These are phyloP conservation scores for Henckelia pumila DNA, from an alignment of 257 asterid genomes.

Conservation along the genomic window DNA sequence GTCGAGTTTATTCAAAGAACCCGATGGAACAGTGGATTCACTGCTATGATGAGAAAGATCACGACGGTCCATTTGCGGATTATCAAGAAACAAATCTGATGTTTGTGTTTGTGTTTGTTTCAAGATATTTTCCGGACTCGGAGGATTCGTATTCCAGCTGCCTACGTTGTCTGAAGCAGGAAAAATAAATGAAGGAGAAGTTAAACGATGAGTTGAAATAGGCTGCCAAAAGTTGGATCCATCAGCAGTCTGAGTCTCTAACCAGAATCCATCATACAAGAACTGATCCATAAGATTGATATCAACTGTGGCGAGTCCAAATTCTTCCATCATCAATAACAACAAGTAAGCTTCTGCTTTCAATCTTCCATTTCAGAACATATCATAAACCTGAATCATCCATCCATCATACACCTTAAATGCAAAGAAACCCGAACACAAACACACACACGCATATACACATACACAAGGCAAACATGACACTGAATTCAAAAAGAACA, in stretches of 20 bases:
- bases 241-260: slow-evolving; percentile 61
- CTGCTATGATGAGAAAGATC: slow-evolving; percentile 24
- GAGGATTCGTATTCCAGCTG: slow-evolving; percentile 21
- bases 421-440: not conserved
- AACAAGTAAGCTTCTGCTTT: not conserved
- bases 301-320: slow-evolving; percentile 39
- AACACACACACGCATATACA: no score
- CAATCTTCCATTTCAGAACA: slow-evolving; percentile 24
- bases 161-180: slow-evolving; percentile 30
- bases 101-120: slow-evolving; percentile 38
- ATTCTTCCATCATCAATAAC: slow-evolving; percentile 68
- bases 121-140: slow-evolving; percentile 29
- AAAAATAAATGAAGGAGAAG: slow-evolving; percentile 29
- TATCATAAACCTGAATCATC: not conserved
- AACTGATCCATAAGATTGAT: slow-evolving; percentile 58
- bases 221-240: slow-evolving; percentile 62
- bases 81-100: slow-evolving; percentile 16
- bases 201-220: slow-evolving; percentile 29
- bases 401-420: not conserved
- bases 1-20: slow-evolving; percentile 33
- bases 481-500: not conserved
- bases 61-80: slow-evolving; percentile 38
- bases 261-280: slow-evolving; percentile 78
- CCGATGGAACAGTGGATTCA: slow-evolving; percentile 29
- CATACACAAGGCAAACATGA: not conserved